A percentile compares a stretch with the other conserved stretches of the same genome.
Conservation (phyloP, 1,139 yeast genomes). For the Kazachstania sp. region DNA sequence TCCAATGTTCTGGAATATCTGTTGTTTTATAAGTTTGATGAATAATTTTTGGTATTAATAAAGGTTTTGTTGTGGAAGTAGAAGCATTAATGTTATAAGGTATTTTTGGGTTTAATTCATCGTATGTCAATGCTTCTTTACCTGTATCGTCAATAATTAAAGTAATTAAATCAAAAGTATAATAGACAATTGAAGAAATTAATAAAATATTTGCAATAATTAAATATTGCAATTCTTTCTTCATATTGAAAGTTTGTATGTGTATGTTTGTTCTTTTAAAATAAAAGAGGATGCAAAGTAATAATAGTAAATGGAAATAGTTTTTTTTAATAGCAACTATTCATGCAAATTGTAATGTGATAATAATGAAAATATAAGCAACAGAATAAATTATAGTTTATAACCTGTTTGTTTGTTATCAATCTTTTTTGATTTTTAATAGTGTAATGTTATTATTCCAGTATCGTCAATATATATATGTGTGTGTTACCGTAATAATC, state of each 20-base stretch:
- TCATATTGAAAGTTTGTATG: slow-evolving; percentile 22
- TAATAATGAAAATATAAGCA: no score
- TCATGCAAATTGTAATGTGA: no score
- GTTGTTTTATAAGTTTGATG: slow-evolving; percentile 85
- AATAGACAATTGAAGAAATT: slow-evolving; percentile 49
- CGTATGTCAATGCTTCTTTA: slow-evolving; percentile 50
- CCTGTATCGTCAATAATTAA: slow-evolving; percentile 65
- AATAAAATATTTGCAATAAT: slow-evolving; percentile 50
- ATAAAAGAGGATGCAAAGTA: not conserved
- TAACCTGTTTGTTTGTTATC: no score
- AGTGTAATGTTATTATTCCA: no score
- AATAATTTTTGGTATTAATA: slow-evolving; percentile 68
- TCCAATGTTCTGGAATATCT: slow-evolving; percentile 74
- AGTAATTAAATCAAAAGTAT: slow-evolving; percentile 67
- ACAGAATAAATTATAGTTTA: no score
- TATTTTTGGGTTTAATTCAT: slow-evolving; percentile 39
- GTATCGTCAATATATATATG: no score
- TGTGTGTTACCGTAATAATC: no score
- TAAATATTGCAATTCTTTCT: slow-evolving; percentile 52
- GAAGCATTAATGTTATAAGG: not conserved
- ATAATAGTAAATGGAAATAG: no score
- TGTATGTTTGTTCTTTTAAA: not conserved
- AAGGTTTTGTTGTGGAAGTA: not conserved
- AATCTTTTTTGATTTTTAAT: no score
- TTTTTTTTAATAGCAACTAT: no score